Evolutionary conservation across 2,329 filamentous ascomycete species (phyloP).

Genomic region (Biscogniauxia marginata): DNA sequence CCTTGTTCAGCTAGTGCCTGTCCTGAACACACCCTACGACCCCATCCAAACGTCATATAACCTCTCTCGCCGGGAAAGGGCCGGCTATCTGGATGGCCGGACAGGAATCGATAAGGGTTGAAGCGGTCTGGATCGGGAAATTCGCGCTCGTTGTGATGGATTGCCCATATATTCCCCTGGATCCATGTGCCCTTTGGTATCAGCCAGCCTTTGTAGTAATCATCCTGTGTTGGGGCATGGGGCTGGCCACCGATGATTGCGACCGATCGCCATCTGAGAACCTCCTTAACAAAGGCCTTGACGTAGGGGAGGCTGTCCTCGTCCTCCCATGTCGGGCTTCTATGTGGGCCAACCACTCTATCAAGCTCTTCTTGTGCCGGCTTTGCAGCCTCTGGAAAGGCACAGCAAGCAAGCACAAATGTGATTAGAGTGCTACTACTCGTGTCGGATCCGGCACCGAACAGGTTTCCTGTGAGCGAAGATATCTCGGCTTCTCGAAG

Average conservation of each 20-base stretch:
- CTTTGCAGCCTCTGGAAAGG: slow-evolving; percentile 45
- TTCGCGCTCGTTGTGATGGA: slow-evolving; percentile 45
- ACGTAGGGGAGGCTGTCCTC: slow-evolving; percentile 50
- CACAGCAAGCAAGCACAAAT: slow-evolving; percentile 50
- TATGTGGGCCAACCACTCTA: slow-evolving; percentile 44
- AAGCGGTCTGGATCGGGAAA: slow-evolving; percentile 48
- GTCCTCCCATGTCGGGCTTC: slow-evolving; percentile 50
- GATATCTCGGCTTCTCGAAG: slow-evolving; percentile 46
- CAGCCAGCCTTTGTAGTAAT: slow-evolving; percentile 46
- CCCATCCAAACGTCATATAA: slow-evolving; percentile 58
- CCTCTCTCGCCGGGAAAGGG: slow-evolving; percentile 49
- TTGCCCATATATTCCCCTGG: slow-evolving; percentile 51
- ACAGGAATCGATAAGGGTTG: slow-evolving; percentile 41
- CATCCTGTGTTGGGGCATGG: slow-evolving; percentile 47
- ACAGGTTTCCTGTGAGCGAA: slow-evolving; percentile 46
- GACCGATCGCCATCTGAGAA: slow-evolving; percentile 55
- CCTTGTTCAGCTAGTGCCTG: slow-evolving; percentile 58
- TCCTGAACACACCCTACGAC: slow-evolving; percentile 52
- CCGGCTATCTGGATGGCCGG: slow-evolving; percentile 37
- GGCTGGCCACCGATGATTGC: slow-evolving; percentile 51
- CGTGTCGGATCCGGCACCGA: slow-evolving; percentile 49
- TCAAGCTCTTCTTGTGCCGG: slow-evolving; percentile 54
- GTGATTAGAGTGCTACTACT: slow-evolving; percentile 45
- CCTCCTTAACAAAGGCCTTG: slow-evolving; percentile 53
- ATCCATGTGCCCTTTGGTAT: slow-evolving; percentile 51